Base-by-base conservation (phyloP, 2,329 filamentous ascomycete species). In the Colletotrichum magnum region DNA sequence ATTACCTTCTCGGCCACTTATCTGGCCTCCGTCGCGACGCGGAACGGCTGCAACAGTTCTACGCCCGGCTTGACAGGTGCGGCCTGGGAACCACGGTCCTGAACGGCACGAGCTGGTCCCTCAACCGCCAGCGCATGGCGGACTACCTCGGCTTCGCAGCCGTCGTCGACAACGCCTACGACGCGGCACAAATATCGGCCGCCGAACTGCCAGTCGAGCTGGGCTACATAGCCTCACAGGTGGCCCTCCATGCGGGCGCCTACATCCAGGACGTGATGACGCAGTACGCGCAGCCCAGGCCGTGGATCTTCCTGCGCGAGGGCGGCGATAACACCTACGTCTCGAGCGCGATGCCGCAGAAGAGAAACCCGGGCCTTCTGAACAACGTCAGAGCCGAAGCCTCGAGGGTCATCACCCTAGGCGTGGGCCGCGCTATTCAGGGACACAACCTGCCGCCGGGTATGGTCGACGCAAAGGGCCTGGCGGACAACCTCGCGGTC, bases 321-420 rank as follows among this genome's bases (percentile, higher is more conserved):
- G 67, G 67, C 13, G 63, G 63, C 5, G 56, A 58, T 1, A 69
- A 69, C 43, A 69, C 67, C 1, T 69, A 69, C 1, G 67, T 62
- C 50, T 69, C 67, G 2, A 69, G 67, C 45, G 67, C 67, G 0
- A 69, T 69, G 63, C 63, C 67, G 21, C 67, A 69, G 41, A 69
- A 69, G 48, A 51, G 67, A 2, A 69, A 69, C 1, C 67, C 67
- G 0, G 67, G 67, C 2, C 50, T 69, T 0, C 57, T 69, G 4
- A 68, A 61, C 2, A 53, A 48, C 28, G 43, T 36, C 3, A 50
- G 67, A 7, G 51, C 63, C 0, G 63, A 69, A 24, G 63, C 67
- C 16, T 68, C 67, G n/a, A 13, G 64, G 9, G 63, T 69, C 2
- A 21, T 68, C 5, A 58, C 50, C 9, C 45, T 62, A 2, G 67